These are phyloP conservation scores for Boletellus sp. DNA, from an alignment of 768 basidiomycete genomes.

Conservation along the genomic window DNA sequence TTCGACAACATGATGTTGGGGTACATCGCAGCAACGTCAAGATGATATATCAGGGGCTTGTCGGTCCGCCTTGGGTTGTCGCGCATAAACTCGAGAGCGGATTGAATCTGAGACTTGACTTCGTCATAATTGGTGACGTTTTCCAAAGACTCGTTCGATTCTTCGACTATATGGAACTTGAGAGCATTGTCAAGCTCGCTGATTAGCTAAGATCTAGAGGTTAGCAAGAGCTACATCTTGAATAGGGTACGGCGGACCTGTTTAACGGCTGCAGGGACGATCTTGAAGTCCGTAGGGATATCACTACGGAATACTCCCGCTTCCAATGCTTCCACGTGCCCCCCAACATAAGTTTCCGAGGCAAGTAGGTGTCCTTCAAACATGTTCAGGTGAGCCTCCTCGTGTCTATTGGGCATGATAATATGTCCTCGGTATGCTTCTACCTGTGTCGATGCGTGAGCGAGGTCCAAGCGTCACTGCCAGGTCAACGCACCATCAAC, in stretches of 20 bases:
- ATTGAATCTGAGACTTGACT: conserved; percentile 75
- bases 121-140: conserved; percentile 93
- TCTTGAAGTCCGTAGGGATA: conserved; percentile 92
- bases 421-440: conserved; percentile 90
- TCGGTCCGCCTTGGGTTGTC: conserved; percentile 87
- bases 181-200: conserved; percentile 92
- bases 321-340: conserved; percentile 97
- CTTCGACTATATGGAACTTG: conserved; percentile 82
- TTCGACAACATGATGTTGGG: conserved; percentile 99
- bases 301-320: conserved; percentile 98
- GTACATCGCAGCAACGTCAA: conserved; percentile 99
- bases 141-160: conserved; percentile 74
- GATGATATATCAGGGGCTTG: conserved; percentile 94
- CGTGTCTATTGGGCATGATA: conserved; percentile 98
- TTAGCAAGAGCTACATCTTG: neutral
- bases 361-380: conserved; percentile 95
- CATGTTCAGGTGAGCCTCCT: conserved; percentile 88
- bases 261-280: conserved; percentile 83
- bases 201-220: conserved; percentile 60
- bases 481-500: conserved; percentile 70
- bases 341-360: conserved; percentile 97
- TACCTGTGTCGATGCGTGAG: conserved; percentile 54
- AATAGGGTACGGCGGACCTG: conserved; percentile 46
- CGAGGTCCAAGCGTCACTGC: neutral
- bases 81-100: conserved; percentile 81